A percentile compares a stretch with the other conserved stretches of the same genome.
Conservation (phyloP, 1,139 yeast species). For the Lodderomyces oxycetoniae region DNA sequence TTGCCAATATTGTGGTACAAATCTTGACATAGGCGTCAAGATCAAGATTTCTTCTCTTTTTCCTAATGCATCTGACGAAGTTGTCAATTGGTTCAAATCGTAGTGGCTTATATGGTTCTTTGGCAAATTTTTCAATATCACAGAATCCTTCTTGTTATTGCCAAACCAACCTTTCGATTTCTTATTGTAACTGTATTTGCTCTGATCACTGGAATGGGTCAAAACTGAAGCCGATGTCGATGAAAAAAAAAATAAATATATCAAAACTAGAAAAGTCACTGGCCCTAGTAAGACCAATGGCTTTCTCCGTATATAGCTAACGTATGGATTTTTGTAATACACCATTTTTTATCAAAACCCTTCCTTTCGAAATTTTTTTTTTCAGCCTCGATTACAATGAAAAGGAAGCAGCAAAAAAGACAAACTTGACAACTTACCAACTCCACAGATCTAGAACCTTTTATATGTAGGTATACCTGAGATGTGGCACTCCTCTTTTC, state of each 20-base stretch:
- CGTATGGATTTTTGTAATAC: conserved; percentile 25
- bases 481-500: too few relatives aligned
- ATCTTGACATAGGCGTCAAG: conserved; percentile 83
- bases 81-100: conserved; percentile 70
- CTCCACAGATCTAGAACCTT: too few relatives aligned
- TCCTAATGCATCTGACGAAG: conserved; percentile 63
- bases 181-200: conserved; percentile 48
- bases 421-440: not conserved
- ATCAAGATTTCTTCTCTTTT: conserved; percentile 79
- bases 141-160: conserved; percentile 33
- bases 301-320: conserved; percentile 58
- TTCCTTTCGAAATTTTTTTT: not conserved
- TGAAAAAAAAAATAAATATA: conserved; percentile 41
- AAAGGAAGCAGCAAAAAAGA: too few relatives aligned
- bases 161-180: conserved; percentile 45
- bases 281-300: conserved; percentile 49
- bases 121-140: conserved; percentile 58
- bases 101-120: conserved; percentile 81
- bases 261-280: conserved; percentile 34
- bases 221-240: conserved; percentile 10
- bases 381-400: not conserved
- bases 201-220: conserved; percentile 15
- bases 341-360: conserved; percentile 7
- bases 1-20: conserved; percentile 82
- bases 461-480: too few relatives aligned